phyloP scores from a whole-genome alignment of 1,284 basidiomycete species.

The Ganoderma resinaceum region DNA sequence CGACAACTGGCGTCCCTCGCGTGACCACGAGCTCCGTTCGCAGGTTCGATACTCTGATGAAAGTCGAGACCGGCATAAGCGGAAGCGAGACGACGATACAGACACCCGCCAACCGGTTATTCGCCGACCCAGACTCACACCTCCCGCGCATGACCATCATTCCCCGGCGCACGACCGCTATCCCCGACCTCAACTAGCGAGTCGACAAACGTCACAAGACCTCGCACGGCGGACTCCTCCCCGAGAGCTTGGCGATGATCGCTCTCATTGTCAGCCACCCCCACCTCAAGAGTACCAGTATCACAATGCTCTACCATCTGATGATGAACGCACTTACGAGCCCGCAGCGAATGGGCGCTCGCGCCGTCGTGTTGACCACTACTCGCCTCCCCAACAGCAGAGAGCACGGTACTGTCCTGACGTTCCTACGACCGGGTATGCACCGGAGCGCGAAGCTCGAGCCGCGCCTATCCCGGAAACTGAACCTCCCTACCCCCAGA shows the following conservation, averaged over 20 bases:
- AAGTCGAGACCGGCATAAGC: background rate
- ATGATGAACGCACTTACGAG: background rate
- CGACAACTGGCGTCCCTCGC: background rate
- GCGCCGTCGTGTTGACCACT: background rate
- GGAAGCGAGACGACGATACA: conserved; percentile 1
- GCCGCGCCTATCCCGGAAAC: conserved; percentile 9
- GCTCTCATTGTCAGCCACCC: background rate
- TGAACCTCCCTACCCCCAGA: conserved; percentile 23
- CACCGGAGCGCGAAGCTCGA: conserved; percentile 10
- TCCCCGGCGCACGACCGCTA: background rate
- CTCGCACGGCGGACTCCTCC: background rate
- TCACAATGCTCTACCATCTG: background rate
- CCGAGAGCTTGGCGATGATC: background rate
- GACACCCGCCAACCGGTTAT: background rate
- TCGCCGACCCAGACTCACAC: background rate
- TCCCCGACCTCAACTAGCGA: background rate
- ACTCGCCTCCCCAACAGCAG: background rate
- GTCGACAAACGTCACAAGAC: background rate
- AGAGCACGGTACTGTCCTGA: background rate
- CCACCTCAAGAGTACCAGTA: background rate
- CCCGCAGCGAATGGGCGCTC: background rate
- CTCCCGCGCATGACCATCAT: background rate
- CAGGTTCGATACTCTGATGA: background rate
- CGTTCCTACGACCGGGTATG: conserved; percentile 19
- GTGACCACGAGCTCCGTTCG: background rate